Conservation (phyloP, 2,329 filamentous ascomycete species). For the Penicillium sp. region DNA sequence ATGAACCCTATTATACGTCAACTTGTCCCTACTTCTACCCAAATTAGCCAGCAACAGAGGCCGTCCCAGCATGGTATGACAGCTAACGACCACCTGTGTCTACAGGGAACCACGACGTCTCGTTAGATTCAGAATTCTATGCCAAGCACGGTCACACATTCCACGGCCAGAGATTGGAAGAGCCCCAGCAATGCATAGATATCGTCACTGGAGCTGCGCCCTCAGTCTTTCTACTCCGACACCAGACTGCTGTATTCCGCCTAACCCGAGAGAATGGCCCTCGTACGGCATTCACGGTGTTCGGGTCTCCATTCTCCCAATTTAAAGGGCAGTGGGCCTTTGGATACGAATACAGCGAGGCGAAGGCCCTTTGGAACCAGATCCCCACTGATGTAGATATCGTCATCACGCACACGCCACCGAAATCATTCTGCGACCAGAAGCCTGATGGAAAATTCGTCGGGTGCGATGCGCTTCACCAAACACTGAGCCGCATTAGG, state of each 20-base stretch:
- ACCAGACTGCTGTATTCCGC: constrained; percentile 51
- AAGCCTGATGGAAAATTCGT: constrained; percentile 33
- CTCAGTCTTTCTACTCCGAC: constrained; percentile 57
- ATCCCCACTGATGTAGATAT: constrained; percentile 59
- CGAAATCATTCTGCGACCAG: constrained; percentile 54
- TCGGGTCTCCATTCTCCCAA: constrained; percentile 61
- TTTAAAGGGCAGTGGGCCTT: constrained; percentile 58
- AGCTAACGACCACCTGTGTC: constrained; percentile 4
- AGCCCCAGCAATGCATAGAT: constrained; percentile 48
- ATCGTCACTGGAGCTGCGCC: constrained; percentile 46
- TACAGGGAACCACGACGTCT: constrained; percentile 63
- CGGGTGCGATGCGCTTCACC: constrained; percentile 55
- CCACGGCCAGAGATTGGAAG: constrained; percentile 51
- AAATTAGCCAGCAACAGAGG: background rate
- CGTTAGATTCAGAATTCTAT: constrained; percentile 57
- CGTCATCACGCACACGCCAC: constrained; percentile 62
- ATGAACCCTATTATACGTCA: background rate
- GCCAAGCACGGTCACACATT: constrained; percentile 44
- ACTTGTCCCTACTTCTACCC: background rate
- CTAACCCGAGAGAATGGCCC: constrained; percentile 52
- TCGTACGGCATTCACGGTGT: constrained; percentile 57
- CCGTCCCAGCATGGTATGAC: background rate
- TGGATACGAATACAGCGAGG: constrained; percentile 52
- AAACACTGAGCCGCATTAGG: constrained; percentile 50
- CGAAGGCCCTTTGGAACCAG: constrained; percentile 51